Conservation (phyloP, 345 rosid species). For the Salix suchowensis region DNA sequence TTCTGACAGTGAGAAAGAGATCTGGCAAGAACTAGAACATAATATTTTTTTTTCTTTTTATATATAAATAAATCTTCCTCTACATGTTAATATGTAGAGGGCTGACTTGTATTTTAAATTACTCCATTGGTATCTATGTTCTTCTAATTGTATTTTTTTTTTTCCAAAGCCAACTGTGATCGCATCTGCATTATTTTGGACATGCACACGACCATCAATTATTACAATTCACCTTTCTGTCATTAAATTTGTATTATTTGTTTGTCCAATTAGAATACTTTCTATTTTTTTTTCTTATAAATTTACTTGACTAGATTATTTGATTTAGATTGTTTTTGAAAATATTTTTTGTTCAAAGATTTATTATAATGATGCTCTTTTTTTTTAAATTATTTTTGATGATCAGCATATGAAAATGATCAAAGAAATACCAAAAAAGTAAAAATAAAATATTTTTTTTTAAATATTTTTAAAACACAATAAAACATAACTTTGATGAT, state of each 20-base stretch:
- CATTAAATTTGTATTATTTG: neutral
- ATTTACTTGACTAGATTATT: no score
- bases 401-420: no score
- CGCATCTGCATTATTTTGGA: neutral
- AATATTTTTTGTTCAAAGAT: no score
- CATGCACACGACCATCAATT: neutral
- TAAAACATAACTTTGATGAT: no score
- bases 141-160: neutral
- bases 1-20: constrained; percentile 1
- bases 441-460: neutral
- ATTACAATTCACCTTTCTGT: neutral
- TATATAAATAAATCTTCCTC: neutral
- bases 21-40: neutral
- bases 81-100: neutral
- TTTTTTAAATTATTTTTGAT: no score
- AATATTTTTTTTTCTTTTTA: no score
- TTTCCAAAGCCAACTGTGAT: neutral
- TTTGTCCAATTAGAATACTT: neutral
- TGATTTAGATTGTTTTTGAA: no score
- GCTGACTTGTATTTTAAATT: neutral
- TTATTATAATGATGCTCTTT: no score
- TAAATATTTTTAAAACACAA: no score
- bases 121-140: neutral
- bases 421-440: no score
- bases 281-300: neutral